Evolutionary conservation across 345 rosid genomes (phyloP), one percentile per base, ranked within the genome.

Genomic region (Microthlaspi erraticum): DNA sequence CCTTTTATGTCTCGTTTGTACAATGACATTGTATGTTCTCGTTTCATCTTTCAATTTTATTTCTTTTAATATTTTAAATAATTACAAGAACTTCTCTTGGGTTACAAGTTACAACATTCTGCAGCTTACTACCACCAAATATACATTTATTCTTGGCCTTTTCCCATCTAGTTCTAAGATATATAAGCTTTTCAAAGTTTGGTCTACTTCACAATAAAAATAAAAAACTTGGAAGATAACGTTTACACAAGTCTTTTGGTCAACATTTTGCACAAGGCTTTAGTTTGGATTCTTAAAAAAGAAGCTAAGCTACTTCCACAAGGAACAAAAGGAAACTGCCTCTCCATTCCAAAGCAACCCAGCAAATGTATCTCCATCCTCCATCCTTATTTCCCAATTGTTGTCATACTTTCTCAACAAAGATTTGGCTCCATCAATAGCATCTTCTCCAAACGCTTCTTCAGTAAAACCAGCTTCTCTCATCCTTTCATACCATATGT

Each of bases 401-500:
- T 71, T 76, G 12, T 88, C 94, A 26, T 91, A 87, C 83, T 88
- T 91, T 80, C 97, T 91, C 66, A 88, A 59, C 77, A 88, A 33
- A 53, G 94, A 89, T 65, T 87, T 81, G 49, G 80, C 94, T 64
- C 86, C 88, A 51, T 86, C 86, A n/a, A 87, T 52, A 42, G 80
- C 86, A 3, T 91, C 94, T 60, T 87, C 94, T 8, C 96, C 83
- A 2, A 85, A 79, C 12, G 71, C 71, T 74, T 87, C 88, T 12
- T 80, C 78, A 0, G 10, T 36, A 64, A 90, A 93, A 58, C 92
- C 96, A 1, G 71, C 85, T 4, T 46, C 70, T 65, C 78, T 79
- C 97, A 93, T 87, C 72, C 86, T 82, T 79, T 83, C 96, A 33
- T 80, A 79, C 98, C 96, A 93, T 77, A 83, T 85, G 29, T 82